A percentile compares a stretch with the other conserved stretches of the same genome.
phyloP scores from a whole-genome alignment of 768 basidiomycete species.

The Terana coerulea region DNA sequence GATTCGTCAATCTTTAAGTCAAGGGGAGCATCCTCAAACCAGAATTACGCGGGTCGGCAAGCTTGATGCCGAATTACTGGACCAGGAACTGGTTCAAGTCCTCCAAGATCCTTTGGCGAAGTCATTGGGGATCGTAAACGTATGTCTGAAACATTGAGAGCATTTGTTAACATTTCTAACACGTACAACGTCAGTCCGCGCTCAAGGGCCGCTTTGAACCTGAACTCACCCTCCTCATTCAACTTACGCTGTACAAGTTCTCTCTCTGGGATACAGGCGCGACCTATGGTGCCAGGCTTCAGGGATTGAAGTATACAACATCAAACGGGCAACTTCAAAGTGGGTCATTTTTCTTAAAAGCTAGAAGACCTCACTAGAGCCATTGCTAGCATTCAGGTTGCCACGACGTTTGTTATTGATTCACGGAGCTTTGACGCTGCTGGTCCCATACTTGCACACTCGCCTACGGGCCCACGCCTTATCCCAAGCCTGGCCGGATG shows the following conservation, averaged over 20 bases:
- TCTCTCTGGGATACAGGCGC: constrained; percentile 79
- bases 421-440: constrained; percentile 69
- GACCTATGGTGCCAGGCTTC: constrained; percentile 80
- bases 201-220: constrained; percentile 65
- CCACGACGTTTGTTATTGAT: constrained; percentile 56
- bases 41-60: constrained; percentile 82
- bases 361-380: not conserved
- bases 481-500: constrained; percentile 87
- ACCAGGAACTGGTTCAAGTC: constrained; percentile 80
- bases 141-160: constrained; percentile 33
- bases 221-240: constrained; percentile 68
- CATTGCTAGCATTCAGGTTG: constrained; percentile 54
- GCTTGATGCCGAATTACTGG: constrained; percentile 87
- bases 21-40: constrained; percentile 26
- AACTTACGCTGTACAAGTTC: constrained; percentile 72
- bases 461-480: constrained; percentile 74
- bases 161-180: not conserved
- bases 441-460: constrained; percentile 75
- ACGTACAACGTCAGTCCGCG: constrained; percentile 39
- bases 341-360: not conserved
- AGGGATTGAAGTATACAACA: constrained; percentile 63
- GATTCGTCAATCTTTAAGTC: constrained; percentile 40
- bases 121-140: constrained; percentile 64
- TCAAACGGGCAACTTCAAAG: constrained; percentile 13
- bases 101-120: constrained; percentile 79